phyloP scores from a whole-genome alignment of 805 yeast genomes.

The Saccharomycopsis synnaedendra region DNA sequence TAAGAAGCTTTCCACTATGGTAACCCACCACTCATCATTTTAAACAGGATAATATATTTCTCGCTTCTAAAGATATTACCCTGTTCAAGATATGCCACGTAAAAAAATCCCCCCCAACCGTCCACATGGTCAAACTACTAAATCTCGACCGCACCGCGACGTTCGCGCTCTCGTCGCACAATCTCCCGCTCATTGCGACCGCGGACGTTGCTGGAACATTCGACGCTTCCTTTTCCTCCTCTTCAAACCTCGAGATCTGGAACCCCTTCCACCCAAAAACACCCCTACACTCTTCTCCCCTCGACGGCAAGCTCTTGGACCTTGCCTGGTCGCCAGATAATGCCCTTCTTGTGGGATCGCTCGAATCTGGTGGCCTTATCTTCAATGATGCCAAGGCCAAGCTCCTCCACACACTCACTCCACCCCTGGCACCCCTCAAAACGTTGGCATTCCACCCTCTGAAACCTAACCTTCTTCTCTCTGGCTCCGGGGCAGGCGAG shows the following conservation, averaged over 20 bases:
- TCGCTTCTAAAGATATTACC: too few relatives aligned
- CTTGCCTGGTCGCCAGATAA: constrained; percentile 69
- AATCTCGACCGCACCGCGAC: constrained; percentile 82
- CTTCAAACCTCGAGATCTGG: constrained; percentile 73
- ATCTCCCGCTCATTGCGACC: constrained; percentile 66
- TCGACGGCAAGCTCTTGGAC: constrained; percentile 60
- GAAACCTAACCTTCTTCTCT: constrained; percentile 60
- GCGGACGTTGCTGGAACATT: constrained; percentile 97
- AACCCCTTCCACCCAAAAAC: constrained; percentile 34
- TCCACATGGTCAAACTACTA: constrained; percentile 44
- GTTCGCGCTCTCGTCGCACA: constrained; percentile 89
- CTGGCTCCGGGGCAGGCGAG: constrained; percentile 87
- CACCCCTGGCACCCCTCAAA: constrained; percentile 62
- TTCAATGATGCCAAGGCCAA: constrained; percentile 58
- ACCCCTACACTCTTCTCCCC: constrained; percentile 29
- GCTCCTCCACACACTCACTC: constrained; percentile 39
- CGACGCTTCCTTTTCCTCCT: constrained; percentile 74
- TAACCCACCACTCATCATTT: too few relatives aligned
- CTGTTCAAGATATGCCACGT: too few relatives aligned
- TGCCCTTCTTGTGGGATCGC: constrained; percentile 74
- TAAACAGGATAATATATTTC: too few relatives aligned
- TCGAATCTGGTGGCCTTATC: constrained; percentile 72
- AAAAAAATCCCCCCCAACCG: too few relatives aligned
- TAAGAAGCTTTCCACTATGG: too few relatives aligned
- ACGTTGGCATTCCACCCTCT: constrained; percentile 68